Evolutionary conservation across 305 asterid genomes (phyloP), one percentile per base, ranked within the genome.

Genomic region (Fraxinus velutina): DNA sequence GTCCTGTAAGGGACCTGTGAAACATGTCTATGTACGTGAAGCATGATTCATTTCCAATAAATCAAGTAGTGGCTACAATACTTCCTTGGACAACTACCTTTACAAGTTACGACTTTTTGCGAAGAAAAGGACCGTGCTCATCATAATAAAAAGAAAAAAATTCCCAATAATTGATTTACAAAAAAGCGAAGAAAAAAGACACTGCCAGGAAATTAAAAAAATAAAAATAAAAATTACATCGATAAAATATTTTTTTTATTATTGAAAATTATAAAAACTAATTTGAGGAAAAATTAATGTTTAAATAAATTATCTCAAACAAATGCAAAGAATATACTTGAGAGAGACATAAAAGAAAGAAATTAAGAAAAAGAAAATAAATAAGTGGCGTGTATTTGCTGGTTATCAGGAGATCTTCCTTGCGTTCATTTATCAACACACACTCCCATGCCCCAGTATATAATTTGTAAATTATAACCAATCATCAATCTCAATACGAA

Each of bases 341-440:
- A 22, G 74, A 9, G 75, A 34, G 75, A 12, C 36, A 1, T 27
- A 27, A 47, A 13, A 0, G 50, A 34, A 34, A 34, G 36, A 33
- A 70, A 73, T 12, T 44, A 3, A 66, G 7, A n/a, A n/a, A 55
- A 1, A 57, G 22, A 57, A 57, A 4, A 34, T 5, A 83, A 81
- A 52, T 30, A 81, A 77, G 90, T 86, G 92, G 90, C 82, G 39
- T 84, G 85, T 44, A 83, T 82, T 78, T 47, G 50, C 86, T 84
- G 85, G 81, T 82, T 79, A 83, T 82, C 86, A 75, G 29, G 55
- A 83, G 84, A 87, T 89, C 86, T 80, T 17, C 79, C 75, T 62
- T 50, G 34, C 19, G 17, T 76, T 79, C 87, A 85, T 78, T 83
- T 83, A 78, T 34, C 87, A 33, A 80, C 90, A 75, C 89, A 85